These are phyloP conservation scores for Curvularia verruculosa DNA, from an alignment of 2,329 filamentous ascomycete species.

Conservation along the genomic window DNA sequence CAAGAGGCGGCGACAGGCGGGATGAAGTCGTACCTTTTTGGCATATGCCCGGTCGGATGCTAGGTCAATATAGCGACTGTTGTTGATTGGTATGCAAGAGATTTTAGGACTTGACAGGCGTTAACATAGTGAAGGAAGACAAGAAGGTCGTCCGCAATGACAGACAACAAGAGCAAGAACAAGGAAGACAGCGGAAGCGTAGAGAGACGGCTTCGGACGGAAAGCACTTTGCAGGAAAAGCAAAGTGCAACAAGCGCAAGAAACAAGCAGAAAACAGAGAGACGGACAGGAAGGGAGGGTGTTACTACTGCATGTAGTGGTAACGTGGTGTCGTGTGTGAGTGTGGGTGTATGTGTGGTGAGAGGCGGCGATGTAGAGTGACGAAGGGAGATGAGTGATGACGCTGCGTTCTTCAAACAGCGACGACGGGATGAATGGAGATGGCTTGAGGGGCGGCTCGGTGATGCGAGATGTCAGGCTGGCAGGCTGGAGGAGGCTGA, in stretches of 20 bases:
- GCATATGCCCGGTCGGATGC: conserved; percentile 38
- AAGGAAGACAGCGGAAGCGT: conserved; percentile 43
- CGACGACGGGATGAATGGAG: conserved; percentile 20
- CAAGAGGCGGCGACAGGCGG: conserved; percentile 27
- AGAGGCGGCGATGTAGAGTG: not conserved
- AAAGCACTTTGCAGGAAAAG: conserved; percentile 42
- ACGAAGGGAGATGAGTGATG: not conserved
- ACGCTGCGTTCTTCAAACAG: too few species aligned
- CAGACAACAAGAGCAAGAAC: conserved; percentile 25
- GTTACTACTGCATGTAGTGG: conserved; percentile 35
- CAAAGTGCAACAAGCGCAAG: conserved; percentile 41
- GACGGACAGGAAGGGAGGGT: conserved; percentile 36
- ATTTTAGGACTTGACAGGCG: conserved; percentile 36
- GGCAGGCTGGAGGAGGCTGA: conserved; percentile 31
- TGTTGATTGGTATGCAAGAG: conserved; percentile 26
- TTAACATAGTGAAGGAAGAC: conserved; percentile 43
- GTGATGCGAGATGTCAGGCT: too few species aligned
- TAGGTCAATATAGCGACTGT: conserved; percentile 23
- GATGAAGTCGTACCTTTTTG: conserved; percentile 39
- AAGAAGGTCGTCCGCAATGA: conserved; percentile 39
- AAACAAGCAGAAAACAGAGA: conserved; percentile 39
- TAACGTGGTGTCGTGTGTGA: conserved; percentile 24
- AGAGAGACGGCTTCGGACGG: conserved; percentile 39
- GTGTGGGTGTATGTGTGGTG: conserved; percentile 25
- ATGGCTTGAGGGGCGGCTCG: conserved; percentile 30